Evolutionary conservation across 176 grass and related monocot genomes (phyloP).

Genomic region (Raddia distichophylla): DNA sequence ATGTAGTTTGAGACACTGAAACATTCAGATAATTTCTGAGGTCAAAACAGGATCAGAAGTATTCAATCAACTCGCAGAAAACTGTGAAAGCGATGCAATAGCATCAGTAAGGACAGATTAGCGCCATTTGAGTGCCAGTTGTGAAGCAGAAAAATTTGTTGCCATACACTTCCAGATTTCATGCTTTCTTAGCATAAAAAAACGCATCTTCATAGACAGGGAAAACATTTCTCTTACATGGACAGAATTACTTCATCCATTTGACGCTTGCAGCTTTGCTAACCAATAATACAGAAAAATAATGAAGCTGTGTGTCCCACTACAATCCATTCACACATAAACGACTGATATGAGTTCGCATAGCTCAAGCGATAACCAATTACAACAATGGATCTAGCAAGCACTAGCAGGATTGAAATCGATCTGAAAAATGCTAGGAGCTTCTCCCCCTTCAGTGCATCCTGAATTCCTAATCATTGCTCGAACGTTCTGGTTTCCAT

Average conservation of each 20-base stretch:
- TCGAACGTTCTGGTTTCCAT: background rate
- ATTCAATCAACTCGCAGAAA: background rate
- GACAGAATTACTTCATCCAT: conserved; percentile 21
- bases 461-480: background rate
- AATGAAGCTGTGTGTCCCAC: background rate
- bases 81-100: background rate
- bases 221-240: conserved; percentile 7
- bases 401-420: background rate
- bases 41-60: background rate
- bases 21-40: conserved; percentile 9
- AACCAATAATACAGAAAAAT: background rate
- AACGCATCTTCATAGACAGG: background rate
- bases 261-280: background rate
- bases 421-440: background rate
- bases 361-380: background rate
- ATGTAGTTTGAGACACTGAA: background rate
- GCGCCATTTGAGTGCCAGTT: background rate
- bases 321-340: background rate
- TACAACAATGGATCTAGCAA: background rate
- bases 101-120: background rate
- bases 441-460: background rate
- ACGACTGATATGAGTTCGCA: background rate
- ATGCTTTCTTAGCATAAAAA: conserved; percentile 16
- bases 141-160: conserved; percentile 4
- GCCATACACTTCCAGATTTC: background rate